These are phyloP conservation scores for Tolypocladium inflatum DNA, from an alignment of 2,329 filamentous ascomycete genomes.

Conservation along the genomic window DNA sequence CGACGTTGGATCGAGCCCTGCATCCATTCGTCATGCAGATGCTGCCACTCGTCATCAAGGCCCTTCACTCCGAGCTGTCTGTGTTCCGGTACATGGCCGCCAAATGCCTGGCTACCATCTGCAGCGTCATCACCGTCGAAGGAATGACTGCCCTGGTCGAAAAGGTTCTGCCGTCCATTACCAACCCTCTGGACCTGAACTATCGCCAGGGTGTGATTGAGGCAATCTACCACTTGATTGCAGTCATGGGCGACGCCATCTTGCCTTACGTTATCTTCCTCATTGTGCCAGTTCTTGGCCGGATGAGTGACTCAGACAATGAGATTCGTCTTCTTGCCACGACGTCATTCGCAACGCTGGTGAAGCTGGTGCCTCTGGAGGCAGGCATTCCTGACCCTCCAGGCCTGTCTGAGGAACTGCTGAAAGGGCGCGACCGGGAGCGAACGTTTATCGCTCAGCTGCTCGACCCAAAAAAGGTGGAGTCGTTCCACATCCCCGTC, in stretches of 20 bases:
- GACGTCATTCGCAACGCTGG: constrained; percentile 91
- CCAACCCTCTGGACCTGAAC: constrained; percentile 78
- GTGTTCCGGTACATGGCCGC: constrained; percentile 95
- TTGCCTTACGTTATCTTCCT: constrained; percentile 98
- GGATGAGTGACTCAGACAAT: constrained; percentile 97
- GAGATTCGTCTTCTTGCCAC: constrained; percentile 91
- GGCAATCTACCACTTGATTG: constrained; percentile 91
- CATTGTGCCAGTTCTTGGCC: constrained; percentile 89
- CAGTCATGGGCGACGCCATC: constrained; percentile 95
- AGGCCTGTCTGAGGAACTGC: constrained; percentile 76
- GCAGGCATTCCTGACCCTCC: constrained; percentile 95
- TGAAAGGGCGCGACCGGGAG: constrained; percentile 86
- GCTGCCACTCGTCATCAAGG: constrained; percentile 78
- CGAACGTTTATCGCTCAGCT: constrained; percentile 95
- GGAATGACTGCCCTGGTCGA: constrained; percentile 96
- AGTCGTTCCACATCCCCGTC: constrained; percentile 86
- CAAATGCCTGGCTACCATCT: constrained; percentile 94
- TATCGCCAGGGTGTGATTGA: constrained; percentile 91
- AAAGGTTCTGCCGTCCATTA: constrained; percentile 84
- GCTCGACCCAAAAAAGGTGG: constrained; percentile 92
- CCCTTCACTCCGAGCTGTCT: constrained; percentile 77
- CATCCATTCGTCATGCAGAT: constrained; percentile 74
- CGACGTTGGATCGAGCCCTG: constrained; percentile 70
- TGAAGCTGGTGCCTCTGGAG: constrained; percentile 93
- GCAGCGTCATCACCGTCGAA: constrained; percentile 89